Base-by-base conservation (phyloP, 345 rosid species). In the Noccaea caerulescens region DNA sequence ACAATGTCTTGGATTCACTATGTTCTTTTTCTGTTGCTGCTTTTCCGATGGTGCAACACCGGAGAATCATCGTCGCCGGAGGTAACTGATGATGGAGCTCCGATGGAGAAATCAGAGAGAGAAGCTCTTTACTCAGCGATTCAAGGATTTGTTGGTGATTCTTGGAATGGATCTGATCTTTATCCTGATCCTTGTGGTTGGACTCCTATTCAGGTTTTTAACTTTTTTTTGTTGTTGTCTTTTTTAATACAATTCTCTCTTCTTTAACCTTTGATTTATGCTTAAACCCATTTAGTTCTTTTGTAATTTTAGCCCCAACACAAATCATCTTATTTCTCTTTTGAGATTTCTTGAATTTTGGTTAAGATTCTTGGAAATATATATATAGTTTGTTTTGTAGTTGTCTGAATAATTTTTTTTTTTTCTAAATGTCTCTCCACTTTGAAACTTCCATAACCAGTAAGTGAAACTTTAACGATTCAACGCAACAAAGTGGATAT, bases 161-260 rank as follows among this genome's bases (percentile, higher is more conserved):
- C 85, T 88, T 92, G 93, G 98, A 92, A 92, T 80, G 98, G 93
- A 64, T 86, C 93, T 36, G 89, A 87, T 82, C 96, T 92, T 41
- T 92, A 86, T 75, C 98, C 96, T 13, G 96, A 92, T 62, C 98
- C 98, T 68, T 92, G 98, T 80, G 96, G 98, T 4, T 92, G 92
- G 93, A 92, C 93, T 76, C 96, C 96, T 30, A 89, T 91, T 47
- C 92, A 92, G 93, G 98, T 87, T 58, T 34, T 59, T 34, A 41
- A 16, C n/a, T 0, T 52, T 45, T 45, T 18, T 2, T 23, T 51
- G 4, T 41, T 13, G 23, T 36, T 42, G 11, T 25, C 27, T 58
- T 16, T 16, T 20, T 43, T 3, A 10, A 55, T 3, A 14, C 34
- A 16, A 34, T 3, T 10, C 1, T 42, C 41, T 50, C 45, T 52